phyloP scores from a whole-genome alignment of 2,329 filamentous ascomycete genomes.

The Penicillium corylophilum region DNA sequence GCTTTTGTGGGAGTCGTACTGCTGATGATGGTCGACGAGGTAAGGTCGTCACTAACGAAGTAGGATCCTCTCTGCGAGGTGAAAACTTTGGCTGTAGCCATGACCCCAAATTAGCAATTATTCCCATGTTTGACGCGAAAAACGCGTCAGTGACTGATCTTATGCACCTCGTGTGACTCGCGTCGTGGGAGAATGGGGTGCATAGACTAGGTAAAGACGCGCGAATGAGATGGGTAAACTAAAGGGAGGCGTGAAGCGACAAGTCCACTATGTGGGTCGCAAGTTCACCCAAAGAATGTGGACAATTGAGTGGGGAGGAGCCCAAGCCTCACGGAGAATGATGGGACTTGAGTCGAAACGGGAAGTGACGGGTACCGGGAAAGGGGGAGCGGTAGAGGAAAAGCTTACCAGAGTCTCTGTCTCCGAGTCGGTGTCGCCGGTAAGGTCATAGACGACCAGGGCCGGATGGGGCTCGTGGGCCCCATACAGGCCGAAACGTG shows the following conservation, averaged over 20 bases:
- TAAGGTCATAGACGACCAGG: not conserved
- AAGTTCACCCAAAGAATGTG: not conserved
- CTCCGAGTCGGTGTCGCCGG: not conserved
- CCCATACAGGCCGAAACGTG: not conserved
- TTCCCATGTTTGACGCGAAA: not conserved
- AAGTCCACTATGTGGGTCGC: too few relatives aligned
- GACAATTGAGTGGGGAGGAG: not conserved
- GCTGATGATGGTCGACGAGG: constrained; percentile 17
- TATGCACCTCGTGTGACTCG: not conserved
- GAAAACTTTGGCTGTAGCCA: not conserved
- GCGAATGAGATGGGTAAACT: not conserved
- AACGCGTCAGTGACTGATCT: not conserved
- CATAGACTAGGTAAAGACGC: not conserved
- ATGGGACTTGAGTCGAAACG: too few relatives aligned
- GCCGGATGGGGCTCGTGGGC: not conserved
- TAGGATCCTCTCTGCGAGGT: not conserved
- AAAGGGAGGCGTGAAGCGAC: too few relatives aligned
- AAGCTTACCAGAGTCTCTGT: not conserved
- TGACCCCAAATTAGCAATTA: not conserved
- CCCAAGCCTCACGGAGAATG: too few relatives aligned
- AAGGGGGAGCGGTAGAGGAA: too few relatives aligned
- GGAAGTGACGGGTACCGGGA: not conserved
- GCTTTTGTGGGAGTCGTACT: constrained; percentile 19
- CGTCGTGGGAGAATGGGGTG: not conserved
- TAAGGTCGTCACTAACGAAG: constrained; percentile 10